Base-by-base conservation (phyloP, 495 filamentous ascomycete genomes). In the Penicillium alfredii region DNA sequence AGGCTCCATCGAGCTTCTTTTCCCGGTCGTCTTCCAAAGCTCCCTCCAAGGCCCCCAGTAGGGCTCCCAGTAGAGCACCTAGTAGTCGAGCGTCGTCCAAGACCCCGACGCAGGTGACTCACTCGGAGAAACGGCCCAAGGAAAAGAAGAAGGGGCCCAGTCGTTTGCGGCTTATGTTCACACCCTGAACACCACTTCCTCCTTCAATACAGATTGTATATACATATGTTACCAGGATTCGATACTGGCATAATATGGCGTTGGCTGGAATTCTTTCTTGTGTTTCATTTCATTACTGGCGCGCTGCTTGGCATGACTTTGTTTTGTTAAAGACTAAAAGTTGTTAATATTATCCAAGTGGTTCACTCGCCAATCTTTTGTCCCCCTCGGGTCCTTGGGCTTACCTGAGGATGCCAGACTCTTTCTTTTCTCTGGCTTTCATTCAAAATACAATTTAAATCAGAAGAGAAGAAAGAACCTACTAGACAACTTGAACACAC, bases 91-190 rank as follows among this genome's bases (percentile, higher is more conserved):
- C 39, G 10, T 25, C 44, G 22, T 45, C 52, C 8, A 58, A 55
- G 24, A n/a, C n/a, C n/a, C n/a, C n/a, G n/a, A n/a, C n/a, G n/a
- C n/a, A n/a, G n/a, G n/a, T n/a, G n/a, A n/a, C n/a, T n/a, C n/a
- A n/a, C n/a, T n/a, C n/a, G 15, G 60, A 64, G 20, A 51, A 45
- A 32, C 47, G 58, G 15, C 47, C 60, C n/a, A 64, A 56, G 33
- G 61, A 66, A 28, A 65, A 69, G 38, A 57, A 55, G 35, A 68
- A 66, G 33, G 58, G 57, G 11, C 58, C 67, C 12, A 71, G 64
- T 30, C 55, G 53, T 9, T 38, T 71, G 28, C 61, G 65, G 20
- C 40, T 69, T n/a, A 66, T 71, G 61, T 68, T 71, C 36, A 66
- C 57, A 9, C 42, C 60, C 34, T 69, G 35, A 63, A 20, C 15